A percentile compares a stretch with the other conserved stretches of the same genome.
Conservation (phyloP, 257 asterid genomes). For the Ligustrum vulgare region DNA sequence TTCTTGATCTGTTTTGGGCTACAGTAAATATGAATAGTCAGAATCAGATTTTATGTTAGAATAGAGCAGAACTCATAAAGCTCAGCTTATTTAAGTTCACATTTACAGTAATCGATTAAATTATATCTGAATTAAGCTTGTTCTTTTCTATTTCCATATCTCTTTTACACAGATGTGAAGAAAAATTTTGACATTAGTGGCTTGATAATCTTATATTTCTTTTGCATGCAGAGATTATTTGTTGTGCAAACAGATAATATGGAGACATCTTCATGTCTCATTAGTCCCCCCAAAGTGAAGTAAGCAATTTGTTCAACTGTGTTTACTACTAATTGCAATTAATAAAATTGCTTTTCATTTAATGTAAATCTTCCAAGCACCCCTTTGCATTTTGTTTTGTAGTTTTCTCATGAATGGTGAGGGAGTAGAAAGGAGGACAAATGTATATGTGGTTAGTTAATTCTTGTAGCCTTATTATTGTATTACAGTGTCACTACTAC, state of each 20-base stretch:
- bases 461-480: too few species aligned
- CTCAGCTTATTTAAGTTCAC: too few species aligned
- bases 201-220: constrained; percentile 25
- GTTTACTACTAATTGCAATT: not conserved
- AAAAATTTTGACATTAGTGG: not conserved
- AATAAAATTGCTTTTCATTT: not conserved
- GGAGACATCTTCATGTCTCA: constrained; percentile 77
- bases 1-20: not conserved
- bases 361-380: constrained; percentile 7
- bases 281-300: constrained; percentile 79
- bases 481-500: not conserved
- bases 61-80: too few species aligned
- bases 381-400: constrained; percentile 33
- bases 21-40: not conserved
- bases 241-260: constrained; percentile 62
- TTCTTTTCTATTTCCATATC: too few species aligned
- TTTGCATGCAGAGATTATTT: constrained; percentile 67
- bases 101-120: too few species aligned
- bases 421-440: constrained; percentile 69
- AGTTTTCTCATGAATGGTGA: constrained; percentile 88
- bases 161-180: too few species aligned
- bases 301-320: constrained; percentile 31
- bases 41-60: not conserved
- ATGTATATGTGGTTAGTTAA: constrained; percentile 49
- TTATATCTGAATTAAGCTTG: too few species aligned